Conservation (phyloP, 1,139 yeast species). For the Yamadazyma songkhlaensis region DNA sequence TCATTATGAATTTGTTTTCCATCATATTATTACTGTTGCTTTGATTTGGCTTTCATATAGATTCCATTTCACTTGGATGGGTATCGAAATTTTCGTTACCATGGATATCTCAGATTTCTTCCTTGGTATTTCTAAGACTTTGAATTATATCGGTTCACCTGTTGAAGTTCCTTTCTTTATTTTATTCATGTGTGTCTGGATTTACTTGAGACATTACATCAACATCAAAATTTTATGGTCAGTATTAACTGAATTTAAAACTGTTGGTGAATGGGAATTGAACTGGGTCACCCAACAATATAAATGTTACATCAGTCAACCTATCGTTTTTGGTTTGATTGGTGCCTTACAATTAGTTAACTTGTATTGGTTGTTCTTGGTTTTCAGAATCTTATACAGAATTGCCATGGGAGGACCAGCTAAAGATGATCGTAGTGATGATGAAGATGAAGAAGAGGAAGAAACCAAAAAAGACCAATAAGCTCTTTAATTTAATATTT, state of each 20-base stretch:
- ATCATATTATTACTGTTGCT: conserved; percentile 87
- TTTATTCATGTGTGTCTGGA: conserved; percentile 72
- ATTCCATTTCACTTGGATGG: conserved; percentile 96
- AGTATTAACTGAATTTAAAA: conserved; percentile 77
- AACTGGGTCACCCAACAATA: conserved; percentile 93
- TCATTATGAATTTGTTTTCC: conserved; percentile 84
- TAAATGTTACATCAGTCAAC: conserved; percentile 93
- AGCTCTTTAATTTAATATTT: neutral
- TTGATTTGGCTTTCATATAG: conserved; percentile 88
- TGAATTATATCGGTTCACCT: conserved; percentile 75
- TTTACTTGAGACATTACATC: conserved; percentile 83
- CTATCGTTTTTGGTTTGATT: conserved; percentile 76
- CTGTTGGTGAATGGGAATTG: conserved; percentile 78
- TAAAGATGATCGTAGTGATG: conserved; percentile 89
- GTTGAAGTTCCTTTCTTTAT: conserved; percentile 64
- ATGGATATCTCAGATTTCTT: conserved; percentile 96
- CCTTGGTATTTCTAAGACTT: conserved; percentile 75
- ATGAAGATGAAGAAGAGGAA: conserved; percentile 56
- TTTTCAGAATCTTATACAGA: conserved; percentile 73
- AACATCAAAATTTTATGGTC: conserved; percentile 84
- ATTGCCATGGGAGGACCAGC: conserved; percentile 55
- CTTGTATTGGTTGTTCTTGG: conserved; percentile 80
- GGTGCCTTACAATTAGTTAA: conserved; percentile 83
- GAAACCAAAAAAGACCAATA: conserved; percentile 37
- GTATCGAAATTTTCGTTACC: conserved; percentile 83